Evolutionary conservation across 169 alveolate species (phyloP).

Genomic region (Plasmodium coatneyi): DNA sequence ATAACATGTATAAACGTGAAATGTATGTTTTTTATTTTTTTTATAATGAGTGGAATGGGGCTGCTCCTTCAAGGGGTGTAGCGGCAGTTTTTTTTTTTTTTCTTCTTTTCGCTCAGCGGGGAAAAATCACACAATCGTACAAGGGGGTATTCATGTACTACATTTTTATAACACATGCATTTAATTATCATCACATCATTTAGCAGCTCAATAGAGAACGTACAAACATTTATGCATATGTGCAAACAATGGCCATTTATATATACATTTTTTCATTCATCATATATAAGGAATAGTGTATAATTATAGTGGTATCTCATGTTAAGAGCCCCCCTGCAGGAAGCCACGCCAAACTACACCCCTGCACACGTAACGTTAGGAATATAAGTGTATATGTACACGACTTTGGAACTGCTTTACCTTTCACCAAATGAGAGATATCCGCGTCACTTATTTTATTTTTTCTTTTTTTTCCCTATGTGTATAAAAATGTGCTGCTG

Average conservation of each 20-base stretch:
- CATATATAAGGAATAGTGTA: not conserved
- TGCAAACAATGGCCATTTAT: not conserved
- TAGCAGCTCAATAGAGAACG: not conserved
- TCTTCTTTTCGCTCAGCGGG: not conserved
- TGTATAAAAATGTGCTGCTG: not conserved
- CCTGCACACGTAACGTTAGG: not conserved
- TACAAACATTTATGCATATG: not conserved
- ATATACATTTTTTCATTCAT: not conserved
- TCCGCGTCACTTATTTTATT: not conserved
- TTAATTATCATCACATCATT: not conserved
- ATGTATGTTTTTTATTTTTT: not conserved
- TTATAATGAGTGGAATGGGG: not conserved
- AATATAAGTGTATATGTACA: not conserved
- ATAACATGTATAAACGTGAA: not conserved
- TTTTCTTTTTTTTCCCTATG: not conserved
- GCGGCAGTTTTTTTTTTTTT: not conserved
- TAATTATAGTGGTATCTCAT: not conserved
- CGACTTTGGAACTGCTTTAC: not conserved
- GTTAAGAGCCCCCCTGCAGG: not conserved
- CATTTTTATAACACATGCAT: too few species aligned
- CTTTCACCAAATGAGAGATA: not conserved
- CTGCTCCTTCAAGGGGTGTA: not conserved
- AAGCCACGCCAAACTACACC: not conserved
- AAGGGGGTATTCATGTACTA: not conserved
- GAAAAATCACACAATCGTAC: not conserved